Evolutionary conservation across 1,284 basidiomycete genomes (phyloP).

Genomic region (Marasmius tenuissimus): DNA sequence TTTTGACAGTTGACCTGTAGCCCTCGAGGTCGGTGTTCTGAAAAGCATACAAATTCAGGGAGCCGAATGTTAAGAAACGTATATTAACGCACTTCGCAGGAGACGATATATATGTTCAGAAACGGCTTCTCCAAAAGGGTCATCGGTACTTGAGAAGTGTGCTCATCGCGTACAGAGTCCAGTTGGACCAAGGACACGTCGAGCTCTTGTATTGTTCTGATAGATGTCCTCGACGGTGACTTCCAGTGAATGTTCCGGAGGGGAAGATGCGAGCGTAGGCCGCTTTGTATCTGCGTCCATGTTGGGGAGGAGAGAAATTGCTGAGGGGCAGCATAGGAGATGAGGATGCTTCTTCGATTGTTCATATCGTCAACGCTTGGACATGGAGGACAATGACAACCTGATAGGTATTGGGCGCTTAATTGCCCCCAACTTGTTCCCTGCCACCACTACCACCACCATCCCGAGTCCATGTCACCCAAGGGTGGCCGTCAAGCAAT

Average conservation of each 20-base stretch:
- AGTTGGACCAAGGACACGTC: slow-evolving; percentile 72
- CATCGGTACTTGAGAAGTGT: slow-evolving; percentile 73
- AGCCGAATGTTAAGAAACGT: slow-evolving; percentile 8
- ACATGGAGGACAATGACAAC: background rate
- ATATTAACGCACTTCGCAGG: slow-evolving; percentile 71
- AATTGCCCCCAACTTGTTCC: background rate
- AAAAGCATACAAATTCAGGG: slow-evolving; percentile 7
- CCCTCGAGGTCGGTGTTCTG: slow-evolving; percentile 81
- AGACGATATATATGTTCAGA: slow-evolving; percentile 82
- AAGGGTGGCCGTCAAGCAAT: background rate
- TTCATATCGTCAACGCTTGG: background rate
- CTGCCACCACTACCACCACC: too few relatives aligned
- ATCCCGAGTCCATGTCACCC: background rate
- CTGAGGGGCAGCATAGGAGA: slow-evolving; percentile 67
- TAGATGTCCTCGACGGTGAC: slow-evolving; percentile 61
- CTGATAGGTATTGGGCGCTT: background rate
- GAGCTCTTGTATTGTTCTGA: slow-evolving; percentile 88
- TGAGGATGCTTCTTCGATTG: slow-evolving; percentile 40
- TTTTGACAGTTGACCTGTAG: slow-evolving; percentile 77
- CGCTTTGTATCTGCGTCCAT: slow-evolving; percentile 69
- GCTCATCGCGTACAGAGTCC: slow-evolving; percentile 71
- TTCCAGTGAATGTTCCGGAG: slow-evolving; percentile 92
- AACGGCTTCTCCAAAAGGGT: slow-evolving; percentile 85
- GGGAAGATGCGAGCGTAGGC: slow-evolving; percentile 75
- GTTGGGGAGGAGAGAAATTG: slow-evolving; percentile 64